These are phyloP conservation scores for Triangularia setosa DNA, from an alignment of 2,329 filamentous ascomycete species.

Conservation along the genomic window DNA sequence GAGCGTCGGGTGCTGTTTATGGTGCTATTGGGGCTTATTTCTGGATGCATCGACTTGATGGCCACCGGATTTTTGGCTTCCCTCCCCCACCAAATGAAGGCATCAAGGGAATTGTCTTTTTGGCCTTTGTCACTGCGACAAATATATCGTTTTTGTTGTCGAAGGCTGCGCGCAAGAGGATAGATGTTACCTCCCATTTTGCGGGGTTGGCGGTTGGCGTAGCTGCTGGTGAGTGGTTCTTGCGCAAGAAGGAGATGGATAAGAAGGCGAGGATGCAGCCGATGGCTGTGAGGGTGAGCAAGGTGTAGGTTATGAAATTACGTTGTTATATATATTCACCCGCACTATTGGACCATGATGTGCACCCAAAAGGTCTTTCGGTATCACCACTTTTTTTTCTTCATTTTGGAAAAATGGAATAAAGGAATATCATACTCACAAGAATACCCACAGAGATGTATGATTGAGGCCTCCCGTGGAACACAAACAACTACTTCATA, in stretches of 20 bases:
- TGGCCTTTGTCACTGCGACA: slow-evolving; percentile 48
- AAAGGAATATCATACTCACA: background rate
- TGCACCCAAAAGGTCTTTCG: no score
- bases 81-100: slow-evolving; percentile 51
- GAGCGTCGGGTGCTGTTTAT: slow-evolving; percentile 63
- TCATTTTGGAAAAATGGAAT: no score
- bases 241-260: slow-evolving; percentile 29
- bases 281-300: background rate
- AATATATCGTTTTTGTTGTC: slow-evolving; percentile 48
- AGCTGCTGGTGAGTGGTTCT: slow-evolving; percentile 36
- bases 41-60: slow-evolving; percentile 53
- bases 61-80: slow-evolving; percentile 54
- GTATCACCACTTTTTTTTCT: no score
- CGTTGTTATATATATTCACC: no score
- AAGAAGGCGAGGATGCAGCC: slow-evolving; percentile 2
- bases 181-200: slow-evolving; percentile 53
- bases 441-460: background rate
- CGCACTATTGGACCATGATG: no score
- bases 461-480: background rate
- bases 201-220: slow-evolving; percentile 48
- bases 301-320: slow-evolving; percentile 2
- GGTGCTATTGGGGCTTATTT: slow-evolving; percentile 61
- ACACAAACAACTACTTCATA: background rate
- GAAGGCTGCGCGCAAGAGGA: slow-evolving; percentile 35
- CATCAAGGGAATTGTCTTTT: slow-evolving; percentile 51